Base-by-base conservation (phyloP, 1,284 basidiomycete species). In the Athelia sp. region DNA sequence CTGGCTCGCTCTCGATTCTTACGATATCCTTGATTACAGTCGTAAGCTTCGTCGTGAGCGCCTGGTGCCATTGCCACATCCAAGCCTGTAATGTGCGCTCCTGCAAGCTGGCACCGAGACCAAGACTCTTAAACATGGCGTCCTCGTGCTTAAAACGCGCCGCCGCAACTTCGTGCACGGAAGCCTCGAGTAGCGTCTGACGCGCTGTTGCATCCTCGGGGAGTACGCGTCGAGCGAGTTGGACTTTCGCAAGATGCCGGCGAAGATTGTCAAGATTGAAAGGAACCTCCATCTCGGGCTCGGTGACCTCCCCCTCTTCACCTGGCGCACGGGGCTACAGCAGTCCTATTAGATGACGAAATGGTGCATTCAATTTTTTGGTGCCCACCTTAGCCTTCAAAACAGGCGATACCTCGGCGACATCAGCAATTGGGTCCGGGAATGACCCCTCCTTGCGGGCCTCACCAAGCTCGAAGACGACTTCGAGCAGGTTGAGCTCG, bases 1-100 rank as follows among this genome's bases (percentile, higher is more conserved):
- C 36, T n/a, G 19, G 36, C n/a, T 40, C n/a, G 8, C 8, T 8
- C 36, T 40, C 36, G 15, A 21, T 40, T 19, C 60, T 54, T 1
- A 71, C 56, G 42, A 93, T 74, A 2, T 65, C 67, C 13, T 67
- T 63, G 23, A 93, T 78, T 53, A 89, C 84, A 0, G 67, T 58
- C 50, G 73, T 69, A 10, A 95, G 66, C 14, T 80, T 69, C 1
- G 50, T 64, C 26, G 76, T 70, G 23, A 96, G 74, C 49, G 76
- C 77, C n/a, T 72, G 62, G 57, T 93, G 83, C 93, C 93, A 97
- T 2, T 82, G 71, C 82, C 88, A 90, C 90, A 95, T 93, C 87
- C 89, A 90, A 24, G 71, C 68, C 58, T 88, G 85, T 17, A 97
- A 69, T 52, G 81, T 77, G 70, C 29, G 70, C 47, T 75, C 73